These are phyloP conservation scores for Dichotomopilus funicola DNA, from an alignment of 2,329 filamentous ascomycete genomes.

Conservation along the genomic window DNA sequence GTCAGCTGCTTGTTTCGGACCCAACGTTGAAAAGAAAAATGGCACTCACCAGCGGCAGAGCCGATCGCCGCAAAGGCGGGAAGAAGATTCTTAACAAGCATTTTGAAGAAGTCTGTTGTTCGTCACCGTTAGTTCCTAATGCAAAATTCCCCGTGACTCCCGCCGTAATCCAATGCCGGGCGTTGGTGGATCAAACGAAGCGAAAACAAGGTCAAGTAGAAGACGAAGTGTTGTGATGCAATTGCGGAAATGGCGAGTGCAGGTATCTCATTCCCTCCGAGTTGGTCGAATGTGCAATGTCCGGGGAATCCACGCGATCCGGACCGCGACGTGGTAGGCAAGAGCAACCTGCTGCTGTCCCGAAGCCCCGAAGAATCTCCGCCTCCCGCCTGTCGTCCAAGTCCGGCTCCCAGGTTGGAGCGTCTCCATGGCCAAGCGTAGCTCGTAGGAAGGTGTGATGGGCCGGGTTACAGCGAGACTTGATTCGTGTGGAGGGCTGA, in stretches of 20 bases:
- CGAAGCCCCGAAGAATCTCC: not conserved
- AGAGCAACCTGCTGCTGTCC: not conserved
- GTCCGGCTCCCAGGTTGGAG: not conserved
- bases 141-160: no score
- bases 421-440: not conserved
- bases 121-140: constrained; percentile 13
- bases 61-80: constrained; percentile 36
- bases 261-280: no score
- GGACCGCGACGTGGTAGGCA: not conserved
- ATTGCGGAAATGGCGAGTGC: not conserved
- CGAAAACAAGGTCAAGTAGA: not conserved
- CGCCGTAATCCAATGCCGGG: not conserved
- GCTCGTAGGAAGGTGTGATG: constrained; percentile 3
- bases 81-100: constrained; percentile 38
- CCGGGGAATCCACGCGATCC: no score
- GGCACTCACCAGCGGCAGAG: constrained; percentile 34
- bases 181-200: not conserved
- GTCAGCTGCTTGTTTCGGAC: constrained; percentile 7
- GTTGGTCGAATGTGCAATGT: no score
- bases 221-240: no score
- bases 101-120: constrained; percentile 29
- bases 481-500: constrained; percentile 2
- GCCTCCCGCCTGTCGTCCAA: not conserved
- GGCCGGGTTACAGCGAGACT: constrained; percentile 4
- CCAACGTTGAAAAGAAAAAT: not conserved